phyloP scores from a whole-genome alignment of 1,284 basidiomycete genomes.

The Cryptococcus hybrid region DNA sequence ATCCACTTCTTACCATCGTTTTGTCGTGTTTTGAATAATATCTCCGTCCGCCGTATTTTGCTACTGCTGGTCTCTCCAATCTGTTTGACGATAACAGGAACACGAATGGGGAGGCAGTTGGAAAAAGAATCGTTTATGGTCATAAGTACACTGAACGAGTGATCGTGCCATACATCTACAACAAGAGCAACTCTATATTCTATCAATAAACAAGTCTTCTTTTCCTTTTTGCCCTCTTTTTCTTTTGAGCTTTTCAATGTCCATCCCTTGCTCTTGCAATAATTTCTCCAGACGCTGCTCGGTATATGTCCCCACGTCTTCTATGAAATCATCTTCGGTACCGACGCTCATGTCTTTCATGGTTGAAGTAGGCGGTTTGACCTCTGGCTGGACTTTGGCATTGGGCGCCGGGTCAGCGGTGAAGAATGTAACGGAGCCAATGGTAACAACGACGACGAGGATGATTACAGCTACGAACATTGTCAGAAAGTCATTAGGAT shows the following conservation, averaged over 20 bases:
- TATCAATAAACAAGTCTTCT: conserved; percentile 18
- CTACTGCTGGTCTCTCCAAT: no score
- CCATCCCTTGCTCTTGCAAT: conserved; percentile 22
- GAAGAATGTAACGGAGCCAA: conserved; percentile 16
- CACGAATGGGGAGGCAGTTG: no score
- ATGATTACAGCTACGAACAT: conserved; percentile 39
- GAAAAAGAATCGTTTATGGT: no score
- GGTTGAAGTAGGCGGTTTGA: conserved; percentile 8
- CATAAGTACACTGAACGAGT: no score
- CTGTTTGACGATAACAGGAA: no score
- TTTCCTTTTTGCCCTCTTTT: conserved; percentile 9
- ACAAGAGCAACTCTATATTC: conserved; percentile 14
- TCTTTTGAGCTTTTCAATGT: conserved; percentile 8
- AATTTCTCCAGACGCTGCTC: conserved; percentile 31
- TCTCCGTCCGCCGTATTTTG: no score
- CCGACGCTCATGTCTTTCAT: conserved; percentile 41
- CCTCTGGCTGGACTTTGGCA: neutral
- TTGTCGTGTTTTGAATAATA: no score
- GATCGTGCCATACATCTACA: no score
- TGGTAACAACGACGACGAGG: conserved; percentile 37
- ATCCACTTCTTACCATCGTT: no score
- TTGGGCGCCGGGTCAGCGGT: conserved; percentile 1
- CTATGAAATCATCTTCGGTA: conserved; percentile 36
- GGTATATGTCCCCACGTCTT: conserved; percentile 18
- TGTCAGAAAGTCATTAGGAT: neutral